These are phyloP conservation scores for Tilletia caries DNA, from an alignment of 1,284 basidiomycete genomes.

Conservation along the genomic window DNA sequence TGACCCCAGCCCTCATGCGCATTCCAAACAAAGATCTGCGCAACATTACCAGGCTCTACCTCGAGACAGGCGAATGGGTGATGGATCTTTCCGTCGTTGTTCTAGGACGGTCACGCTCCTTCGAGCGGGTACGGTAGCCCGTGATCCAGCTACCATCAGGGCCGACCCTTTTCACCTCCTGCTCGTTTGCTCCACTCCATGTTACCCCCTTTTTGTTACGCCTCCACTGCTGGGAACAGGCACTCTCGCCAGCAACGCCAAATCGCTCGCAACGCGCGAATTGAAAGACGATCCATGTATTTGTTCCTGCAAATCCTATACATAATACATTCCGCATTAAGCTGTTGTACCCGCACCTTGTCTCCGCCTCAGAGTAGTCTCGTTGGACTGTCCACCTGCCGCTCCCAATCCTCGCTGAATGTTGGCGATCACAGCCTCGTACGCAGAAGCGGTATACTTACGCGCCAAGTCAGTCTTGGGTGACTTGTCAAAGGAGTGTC, in stretches of 20 bases:
- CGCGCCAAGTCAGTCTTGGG: conserved; percentile 25
- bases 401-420: conserved; percentile 40
- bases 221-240: too few species aligned
- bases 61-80: conserved; percentile 52
- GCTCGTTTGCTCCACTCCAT: too few species aligned
- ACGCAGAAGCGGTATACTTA: conserved; percentile 25
- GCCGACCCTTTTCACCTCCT: too few species aligned
- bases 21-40: conserved; percentile 49
- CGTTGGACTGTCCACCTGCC: too few species aligned
- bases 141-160: too few species aligned
- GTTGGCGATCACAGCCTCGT: conserved; percentile 23
- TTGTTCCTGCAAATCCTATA: too few species aligned
- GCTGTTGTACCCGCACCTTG: too few species aligned
- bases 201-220: too few species aligned
- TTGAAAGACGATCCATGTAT: too few species aligned
- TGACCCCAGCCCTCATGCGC: conserved; percentile 38
- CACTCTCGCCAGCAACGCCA: too few species aligned
- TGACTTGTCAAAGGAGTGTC: conserved; percentile 47
- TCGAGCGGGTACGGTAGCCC: conserved; percentile 47
- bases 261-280: background rate
- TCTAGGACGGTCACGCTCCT: conserved; percentile 47
- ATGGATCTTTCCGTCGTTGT: conserved; percentile 48
- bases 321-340: too few species aligned
- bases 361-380: too few species aligned
- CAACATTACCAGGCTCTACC: conserved; percentile 43